Evolutionary conservation across 768 basidiomycete species (phyloP), one percentile per base, ranked within the genome.

Genomic region (Rickenella mellea): DNA sequence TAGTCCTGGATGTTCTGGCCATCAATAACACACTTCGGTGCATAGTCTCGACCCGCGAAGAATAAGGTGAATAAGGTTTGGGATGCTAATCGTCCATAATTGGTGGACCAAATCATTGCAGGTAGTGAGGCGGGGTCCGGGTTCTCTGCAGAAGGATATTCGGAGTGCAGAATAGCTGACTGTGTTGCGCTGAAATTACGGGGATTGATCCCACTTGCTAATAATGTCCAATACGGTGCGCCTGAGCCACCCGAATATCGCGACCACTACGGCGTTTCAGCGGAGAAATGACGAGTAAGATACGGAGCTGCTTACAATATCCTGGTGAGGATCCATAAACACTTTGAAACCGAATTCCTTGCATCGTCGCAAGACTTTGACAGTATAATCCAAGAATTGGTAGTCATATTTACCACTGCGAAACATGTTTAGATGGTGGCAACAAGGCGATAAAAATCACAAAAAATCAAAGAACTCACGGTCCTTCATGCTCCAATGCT

Each of bases 61-160:
- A 97, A 98, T 48, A 99, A 74, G 6, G 94, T 91, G 66, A 94
- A 94, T 41, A 96, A 57, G 9, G 91, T 94, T 56, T 91, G 86
- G 15, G 80, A 79, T 39, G 83, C 76, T 22, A 97, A 79, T 14
- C 85, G 87, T 30, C 85, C 79, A 56, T 97, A 97, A 57, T 98
- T 97, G 20, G 94, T 97, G 6, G 81, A 78, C 96, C 96, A 99
- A 47, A 91, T 76, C 96, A 99, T 99, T 37, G 84, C 78, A 5
- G 96, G 94, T 47, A 91, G 71, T 0, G 74, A 57, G 2, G 76
- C 69, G 0, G 94, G 92, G 49, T 83, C 70, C 4, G 88, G 72
- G 0, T 61, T 54, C 33, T 71, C 68, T 0, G 80, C 62, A 6
- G 67, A 54, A 0, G 89, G 83, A 61, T 89, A 98, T 64, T 98